Evolutionary conservation across 768 basidiomycete species (phyloP).

Genomic region (Austroboletus eburneus): DNA sequence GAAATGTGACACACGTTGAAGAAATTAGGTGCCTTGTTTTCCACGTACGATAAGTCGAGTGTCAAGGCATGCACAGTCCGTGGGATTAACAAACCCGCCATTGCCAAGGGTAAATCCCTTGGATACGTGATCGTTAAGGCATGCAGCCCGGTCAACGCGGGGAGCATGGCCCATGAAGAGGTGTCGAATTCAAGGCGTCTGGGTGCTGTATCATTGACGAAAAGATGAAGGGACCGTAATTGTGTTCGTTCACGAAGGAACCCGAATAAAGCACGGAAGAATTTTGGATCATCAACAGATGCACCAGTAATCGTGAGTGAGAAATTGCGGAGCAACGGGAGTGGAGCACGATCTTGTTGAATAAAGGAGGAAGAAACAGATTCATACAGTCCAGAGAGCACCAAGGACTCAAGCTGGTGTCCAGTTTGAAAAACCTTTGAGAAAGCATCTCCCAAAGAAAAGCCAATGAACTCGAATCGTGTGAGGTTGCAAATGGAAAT

Average conservation of each 20-base stretch:
- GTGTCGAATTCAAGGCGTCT: slow-evolving; percentile 65
- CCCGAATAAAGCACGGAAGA: slow-evolving; percentile 65
- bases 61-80: slow-evolving; percentile 45
- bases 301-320: slow-evolving; percentile 46
- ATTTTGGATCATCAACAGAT: slow-evolving; percentile 49
- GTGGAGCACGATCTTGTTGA: slow-evolving; percentile 35
- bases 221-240: slow-evolving; percentile 49
- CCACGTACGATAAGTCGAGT: slow-evolving; percentile 33
- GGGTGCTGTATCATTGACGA: slow-evolving; percentile 40
- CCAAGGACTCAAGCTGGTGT: slow-evolving; percentile 60
- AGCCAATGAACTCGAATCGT: slow-evolving; percentile 56
- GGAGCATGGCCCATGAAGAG: slow-evolving; percentile 66
- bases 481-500: slow-evolving; percentile 59
- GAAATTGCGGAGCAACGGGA: slow-evolving; percentile 67
- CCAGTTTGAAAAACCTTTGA: slow-evolving; percentile 58
- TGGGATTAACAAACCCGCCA: slow-evolving; percentile 69
- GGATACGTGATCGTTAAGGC: slow-evolving; percentile 61
- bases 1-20: slow-evolving; percentile 32
- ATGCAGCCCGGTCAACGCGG: slow-evolving; percentile 47
- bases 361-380: slow-evolving; percentile 50
- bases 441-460: slow-evolving; percentile 49
- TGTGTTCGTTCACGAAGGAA: slow-evolving; percentile 55
- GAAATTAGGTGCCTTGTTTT: slow-evolving; percentile 33
- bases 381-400: slow-evolving; percentile 51
- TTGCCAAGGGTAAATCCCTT: slow-evolving; percentile 54